phyloP scores from a whole-genome alignment of 768 basidiomycete species.

The Zangia roseola region DNA sequence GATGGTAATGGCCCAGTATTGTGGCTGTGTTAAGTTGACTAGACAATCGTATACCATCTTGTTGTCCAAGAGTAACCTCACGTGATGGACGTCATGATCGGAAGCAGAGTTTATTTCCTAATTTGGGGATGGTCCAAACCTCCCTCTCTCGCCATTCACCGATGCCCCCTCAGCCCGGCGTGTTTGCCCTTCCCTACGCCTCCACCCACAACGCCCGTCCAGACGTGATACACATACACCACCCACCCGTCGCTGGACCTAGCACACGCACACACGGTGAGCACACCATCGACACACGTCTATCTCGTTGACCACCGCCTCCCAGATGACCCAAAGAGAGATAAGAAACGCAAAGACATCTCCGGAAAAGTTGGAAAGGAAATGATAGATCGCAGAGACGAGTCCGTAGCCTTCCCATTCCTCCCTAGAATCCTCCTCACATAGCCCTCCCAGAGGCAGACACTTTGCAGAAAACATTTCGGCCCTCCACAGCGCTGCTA shows the following conservation, averaged over 20 bases:
- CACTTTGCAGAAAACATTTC: constrained; percentile 64
- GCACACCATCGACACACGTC: constrained; percentile 8
- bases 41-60: too few relatives aligned
- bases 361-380: constrained; percentile 73
- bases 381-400: constrained; percentile 70
- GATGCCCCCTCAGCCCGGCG: constrained; percentile 71
- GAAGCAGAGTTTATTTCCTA: constrained; percentile 16
- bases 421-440: constrained; percentile 13
- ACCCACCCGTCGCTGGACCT: constrained; percentile 41
- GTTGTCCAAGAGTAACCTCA: neutral
- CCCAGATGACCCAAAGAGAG: constrained; percentile 52
- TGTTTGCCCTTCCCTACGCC: constrained; percentile 61
- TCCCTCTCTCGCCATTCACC: neutral
- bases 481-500: constrained; percentile 54
- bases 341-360: constrained; percentile 67
- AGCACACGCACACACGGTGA: constrained; percentile 44
- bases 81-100: constrained; percentile 27
- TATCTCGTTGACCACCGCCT: constrained; percentile 31
- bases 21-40: too few relatives aligned
- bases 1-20: neutral
- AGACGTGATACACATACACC: constrained; percentile 39
- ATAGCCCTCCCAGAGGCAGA: constrained; percentile 44
- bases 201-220: constrained; percentile 44
- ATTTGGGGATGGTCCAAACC: constrained; percentile 16
- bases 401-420: constrained; percentile 45